A percentile compares a stretch with the other conserved stretches of the same genome.
Conservation (phyloP, 2,329 filamentous ascomycete genomes). For the Alternaria viburni region DNA sequence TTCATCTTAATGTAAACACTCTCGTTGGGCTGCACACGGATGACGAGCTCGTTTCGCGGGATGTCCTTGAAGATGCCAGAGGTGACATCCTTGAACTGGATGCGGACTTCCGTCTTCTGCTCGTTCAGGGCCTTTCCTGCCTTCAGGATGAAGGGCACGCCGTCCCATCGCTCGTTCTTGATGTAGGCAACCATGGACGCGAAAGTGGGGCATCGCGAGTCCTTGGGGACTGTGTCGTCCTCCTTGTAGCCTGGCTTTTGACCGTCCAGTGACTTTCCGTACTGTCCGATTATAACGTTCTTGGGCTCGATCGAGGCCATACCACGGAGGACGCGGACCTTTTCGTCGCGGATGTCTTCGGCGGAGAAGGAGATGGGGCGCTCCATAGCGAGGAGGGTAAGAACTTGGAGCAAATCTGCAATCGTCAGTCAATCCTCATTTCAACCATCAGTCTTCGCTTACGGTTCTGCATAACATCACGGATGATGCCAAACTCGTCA, state of each 20-base stretch:
- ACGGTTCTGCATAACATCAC: slow-evolving; percentile 99
- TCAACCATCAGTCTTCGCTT: slow-evolving; percentile 34
- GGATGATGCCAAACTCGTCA: slow-evolving; percentile 98
- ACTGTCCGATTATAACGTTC: slow-evolving; percentile 99
- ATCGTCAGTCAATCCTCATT: slow-evolving; percentile 19
- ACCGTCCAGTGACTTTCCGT: slow-evolving; percentile 93
- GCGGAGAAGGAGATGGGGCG: slow-evolving; percentile 96
- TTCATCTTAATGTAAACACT: slow-evolving; percentile 99
- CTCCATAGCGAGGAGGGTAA: slow-evolving; percentile 97
- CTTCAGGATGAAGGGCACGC: slow-evolving; percentile 99
- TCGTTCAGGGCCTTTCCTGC: slow-evolving; percentile 98
- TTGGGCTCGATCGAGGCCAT: slow-evolving; percentile 97
- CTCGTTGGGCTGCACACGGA: slow-evolving; percentile 99
- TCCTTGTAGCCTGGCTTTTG: slow-evolving; percentile 98
- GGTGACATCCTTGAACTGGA: slow-evolving; percentile 99
- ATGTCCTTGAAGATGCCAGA: slow-evolving; percentile 99
- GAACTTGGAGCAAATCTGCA: slow-evolving; percentile 83
- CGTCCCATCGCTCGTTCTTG: slow-evolving; percentile 99
- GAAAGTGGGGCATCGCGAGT: slow-evolving; percentile 97
- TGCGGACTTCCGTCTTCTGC: slow-evolving; percentile 99
- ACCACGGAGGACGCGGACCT: slow-evolving; percentile 91
- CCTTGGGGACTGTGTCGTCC: slow-evolving; percentile 96
- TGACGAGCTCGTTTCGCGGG: slow-evolving; percentile 97
- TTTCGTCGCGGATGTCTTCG: slow-evolving; percentile 98
- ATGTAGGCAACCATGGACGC: slow-evolving; percentile 97